phyloP scores from a whole-genome alignment of 2,329 filamentous ascomycete species.

The Penicillium carneum region DNA sequence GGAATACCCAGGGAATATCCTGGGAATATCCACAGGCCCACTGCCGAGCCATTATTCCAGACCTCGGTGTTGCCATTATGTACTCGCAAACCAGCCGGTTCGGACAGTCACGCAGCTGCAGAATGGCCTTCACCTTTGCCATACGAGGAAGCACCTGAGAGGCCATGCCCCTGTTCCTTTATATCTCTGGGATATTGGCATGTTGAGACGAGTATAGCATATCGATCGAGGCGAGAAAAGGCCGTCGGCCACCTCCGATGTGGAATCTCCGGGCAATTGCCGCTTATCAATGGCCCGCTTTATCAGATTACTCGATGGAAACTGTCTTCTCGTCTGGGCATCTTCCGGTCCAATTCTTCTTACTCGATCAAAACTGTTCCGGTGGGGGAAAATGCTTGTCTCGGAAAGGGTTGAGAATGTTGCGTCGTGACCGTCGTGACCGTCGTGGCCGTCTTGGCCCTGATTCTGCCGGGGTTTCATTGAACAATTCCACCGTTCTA shows the following conservation, averaged over 20 bases:
- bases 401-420: neutral
- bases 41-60: neutral
- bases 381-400: neutral
- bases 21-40: neutral
- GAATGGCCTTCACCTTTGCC: neutral
- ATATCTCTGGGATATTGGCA: neutral
- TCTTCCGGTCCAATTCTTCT: constrained; percentile 7
- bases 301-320: constrained; percentile 24
- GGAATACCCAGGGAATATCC: neutral
- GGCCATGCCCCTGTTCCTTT: neutral
- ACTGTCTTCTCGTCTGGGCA: neutral
- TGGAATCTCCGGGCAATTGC: neutral
- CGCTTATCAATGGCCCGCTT: constrained; percentile 29
- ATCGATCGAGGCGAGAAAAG: neutral
- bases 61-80: neutral
- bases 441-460: constrained; percentile 3
- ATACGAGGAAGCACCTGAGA: neutral
- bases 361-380: constrained; percentile 42
- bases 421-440: neutral
- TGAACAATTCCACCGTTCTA: neutral
- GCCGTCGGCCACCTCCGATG: constrained; percentile 8
- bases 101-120: neutral
- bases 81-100: neutral
- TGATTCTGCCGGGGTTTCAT: neutral
- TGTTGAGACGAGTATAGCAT: neutral